These are phyloP conservation scores for Leccinum incarnatum DNA, from an alignment of 768 basidiomycete genomes.

Conservation along the genomic window DNA sequence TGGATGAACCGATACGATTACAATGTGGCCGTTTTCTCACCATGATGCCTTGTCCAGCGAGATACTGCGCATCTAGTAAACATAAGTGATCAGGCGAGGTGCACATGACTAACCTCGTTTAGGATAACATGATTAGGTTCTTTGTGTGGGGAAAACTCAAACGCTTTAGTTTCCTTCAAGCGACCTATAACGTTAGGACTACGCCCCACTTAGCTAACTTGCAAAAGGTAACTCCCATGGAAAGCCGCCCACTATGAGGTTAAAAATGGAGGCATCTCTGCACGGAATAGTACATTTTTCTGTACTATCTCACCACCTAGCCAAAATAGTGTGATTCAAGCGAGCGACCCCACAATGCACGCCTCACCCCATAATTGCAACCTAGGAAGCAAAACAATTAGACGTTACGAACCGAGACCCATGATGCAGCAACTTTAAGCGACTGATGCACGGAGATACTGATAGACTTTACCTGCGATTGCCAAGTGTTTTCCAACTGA, in stretches of 20 bases:
- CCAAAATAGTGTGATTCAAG: conserved; percentile 6
- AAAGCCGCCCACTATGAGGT: conserved; percentile 52
- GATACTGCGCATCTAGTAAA: conserved; percentile 51
- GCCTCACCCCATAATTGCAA: conserved; percentile 68
- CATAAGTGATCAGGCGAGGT: conserved; percentile 1
- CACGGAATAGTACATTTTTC: conserved; percentile 65
- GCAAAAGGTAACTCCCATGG: conserved; percentile 1
- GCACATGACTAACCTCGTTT: conserved; percentile 59
- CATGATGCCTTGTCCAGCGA: conserved; percentile 91
- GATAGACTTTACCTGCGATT: conserved; percentile 11
- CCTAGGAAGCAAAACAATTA: conserved; percentile 34
- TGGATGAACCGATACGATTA: conserved; percentile 3
- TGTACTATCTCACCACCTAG: conserved; percentile 72
- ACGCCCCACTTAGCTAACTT: conserved; percentile 6
- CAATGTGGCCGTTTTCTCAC: conserved; percentile 41
- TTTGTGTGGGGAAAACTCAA: conserved; percentile 59
- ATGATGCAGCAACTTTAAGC: not conserved
- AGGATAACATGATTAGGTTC: conserved; percentile 87
- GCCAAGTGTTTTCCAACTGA: conserved; percentile 69
- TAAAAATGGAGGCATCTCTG: conserved; percentile 70
- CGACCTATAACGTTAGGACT: conserved; percentile 80
- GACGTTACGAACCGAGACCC: conserved; percentile 1
- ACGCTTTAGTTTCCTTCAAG: conserved; percentile 61
- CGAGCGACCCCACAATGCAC: not conserved
- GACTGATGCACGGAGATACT: not conserved